Conservation (phyloP, 306 rosid genomes). For the Medicago arabica region DNA sequence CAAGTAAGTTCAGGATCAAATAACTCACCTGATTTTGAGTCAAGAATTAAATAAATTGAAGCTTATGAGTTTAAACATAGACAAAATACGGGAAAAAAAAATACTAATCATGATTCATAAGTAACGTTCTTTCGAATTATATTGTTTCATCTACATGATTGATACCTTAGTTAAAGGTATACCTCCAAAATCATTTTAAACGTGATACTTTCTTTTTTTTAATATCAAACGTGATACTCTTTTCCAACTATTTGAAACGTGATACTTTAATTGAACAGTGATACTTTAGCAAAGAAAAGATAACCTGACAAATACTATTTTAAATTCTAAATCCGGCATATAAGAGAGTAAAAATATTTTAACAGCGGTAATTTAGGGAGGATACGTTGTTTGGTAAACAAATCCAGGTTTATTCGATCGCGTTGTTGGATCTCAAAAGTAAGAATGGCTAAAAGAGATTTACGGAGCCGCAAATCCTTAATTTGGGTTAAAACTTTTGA, state of each 20-base stretch:
- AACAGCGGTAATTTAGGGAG: background rate
- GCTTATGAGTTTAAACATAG: too few species aligned
- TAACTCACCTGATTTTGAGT: too few species aligned
- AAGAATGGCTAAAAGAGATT: constrained; percentile 2
- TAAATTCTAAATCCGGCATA: background rate
- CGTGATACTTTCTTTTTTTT: background rate
- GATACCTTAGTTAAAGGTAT: background rate
- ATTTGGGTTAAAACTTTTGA: background rate
- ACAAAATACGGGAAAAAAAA: too few species aligned
- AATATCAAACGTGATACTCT: background rate
- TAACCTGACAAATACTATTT: background rate
- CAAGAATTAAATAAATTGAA: too few species aligned
- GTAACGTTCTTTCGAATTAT: too few species aligned
- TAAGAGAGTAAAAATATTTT: background rate
- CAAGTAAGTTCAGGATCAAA: too few species aligned
- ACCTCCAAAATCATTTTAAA: background rate
- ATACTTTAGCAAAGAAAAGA: background rate
- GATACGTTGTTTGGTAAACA: background rate
- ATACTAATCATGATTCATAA: too few species aligned
- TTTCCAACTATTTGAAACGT: background rate
- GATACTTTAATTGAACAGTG: background rate
- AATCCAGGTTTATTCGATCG: background rate
- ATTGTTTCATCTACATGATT: too few species aligned
- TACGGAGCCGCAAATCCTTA: constrained; percentile 30
- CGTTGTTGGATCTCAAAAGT: background rate